Conservation (phyloP, 2,329 filamentous ascomycete genomes). For the Nigrospora oryzae region DNA sequence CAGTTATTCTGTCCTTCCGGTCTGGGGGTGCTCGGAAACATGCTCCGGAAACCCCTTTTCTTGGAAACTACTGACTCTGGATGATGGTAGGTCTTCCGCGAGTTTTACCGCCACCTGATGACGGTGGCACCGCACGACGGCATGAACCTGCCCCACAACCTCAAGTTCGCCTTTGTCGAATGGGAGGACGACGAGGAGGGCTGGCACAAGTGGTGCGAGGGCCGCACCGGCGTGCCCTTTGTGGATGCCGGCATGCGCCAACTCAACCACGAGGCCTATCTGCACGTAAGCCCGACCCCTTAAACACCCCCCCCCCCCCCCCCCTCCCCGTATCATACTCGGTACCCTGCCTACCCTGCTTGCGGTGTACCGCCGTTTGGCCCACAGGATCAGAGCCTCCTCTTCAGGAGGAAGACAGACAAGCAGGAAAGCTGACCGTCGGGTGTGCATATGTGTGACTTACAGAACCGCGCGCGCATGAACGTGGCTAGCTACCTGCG, state of each 20-base stretch:
- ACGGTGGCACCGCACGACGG: conserved; percentile 20
- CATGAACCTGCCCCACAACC: conserved; percentile 70
- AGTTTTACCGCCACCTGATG: conserved; percentile 17
- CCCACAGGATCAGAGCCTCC: too few species aligned
- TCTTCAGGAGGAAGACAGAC: too few species aligned
- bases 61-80: too few species aligned
- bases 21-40: too few species aligned
- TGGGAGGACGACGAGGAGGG: conserved; percentile 55
- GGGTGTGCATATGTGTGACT: too few species aligned
- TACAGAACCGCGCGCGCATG: conserved; percentile 53
- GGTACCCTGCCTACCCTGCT: too few species aligned
- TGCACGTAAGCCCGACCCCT: conserved; percentile 32
- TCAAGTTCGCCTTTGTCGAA: conserved; percentile 56
- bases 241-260: conserved; percentile 63
- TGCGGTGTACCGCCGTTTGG: too few species aligned
- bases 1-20: too few species aligned
- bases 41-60: too few species aligned
- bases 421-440: too few species aligned
- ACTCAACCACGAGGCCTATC: conserved; percentile 45
- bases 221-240: conserved; percentile 55
- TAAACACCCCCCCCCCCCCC: too few species aligned
- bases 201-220: conserved; percentile 53
- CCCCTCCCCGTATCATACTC: too few species aligned
- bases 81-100: conserved; percentile 10
- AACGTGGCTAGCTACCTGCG: conserved; percentile 55